Evolutionary conservation across 2,329 filamentous ascomycete species (phyloP).

Genomic region (Alternaria sp.): DNA sequence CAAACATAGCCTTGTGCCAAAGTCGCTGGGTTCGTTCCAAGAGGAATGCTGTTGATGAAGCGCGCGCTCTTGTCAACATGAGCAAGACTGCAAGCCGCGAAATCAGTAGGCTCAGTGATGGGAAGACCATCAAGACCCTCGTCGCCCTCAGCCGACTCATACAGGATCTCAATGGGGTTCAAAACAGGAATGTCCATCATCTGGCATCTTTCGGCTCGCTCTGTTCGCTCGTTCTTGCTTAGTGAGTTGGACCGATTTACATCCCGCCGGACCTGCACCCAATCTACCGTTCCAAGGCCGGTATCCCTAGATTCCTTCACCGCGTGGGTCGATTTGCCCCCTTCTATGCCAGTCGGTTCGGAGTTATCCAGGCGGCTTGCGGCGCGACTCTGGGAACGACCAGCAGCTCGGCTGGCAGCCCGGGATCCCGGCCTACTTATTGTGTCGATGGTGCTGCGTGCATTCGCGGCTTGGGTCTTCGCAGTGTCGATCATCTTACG

Average conservation of each 20-base stretch:
- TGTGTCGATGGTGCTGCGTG: slow-evolving; percentile 81
- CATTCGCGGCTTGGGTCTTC: slow-evolving; percentile 91
- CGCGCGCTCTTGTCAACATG: slow-evolving; percentile 96
- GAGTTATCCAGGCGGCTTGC: slow-evolving; percentile 47
- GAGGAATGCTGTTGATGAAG: slow-evolving; percentile 84
- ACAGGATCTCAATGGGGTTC: slow-evolving; percentile 87
- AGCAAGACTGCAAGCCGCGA: slow-evolving; percentile 77
- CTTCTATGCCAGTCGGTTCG: slow-evolving; percentile 63
- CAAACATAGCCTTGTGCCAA: slow-evolving; percentile 93
- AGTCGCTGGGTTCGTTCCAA: slow-evolving; percentile 80
- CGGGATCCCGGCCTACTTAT: slow-evolving; percentile 54
- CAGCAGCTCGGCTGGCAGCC: slow-evolving; percentile 50
- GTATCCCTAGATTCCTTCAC: slow-evolving; percentile 69
- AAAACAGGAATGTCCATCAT: slow-evolving; percentile 93
- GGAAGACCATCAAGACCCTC: slow-evolving; percentile 86
- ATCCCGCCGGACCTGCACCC: slow-evolving; percentile 97
- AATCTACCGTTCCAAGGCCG: slow-evolving; percentile 76
- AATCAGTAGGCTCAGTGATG: slow-evolving; percentile 83
- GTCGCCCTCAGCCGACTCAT: slow-evolving; percentile 85
- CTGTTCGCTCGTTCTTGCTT: slow-evolving; percentile 84
- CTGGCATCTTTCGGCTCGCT: slow-evolving; percentile 87
- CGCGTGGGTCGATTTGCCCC: slow-evolving; percentile 50
- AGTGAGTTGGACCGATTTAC: slow-evolving; percentile 95
- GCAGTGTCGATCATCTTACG: slow-evolving; percentile 94
- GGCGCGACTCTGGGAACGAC: slow-evolving; percentile 49